phyloP scores from a whole-genome alignment of 768 basidiomycete genomes.

The Sporobolomyces pararoseus region DNA sequence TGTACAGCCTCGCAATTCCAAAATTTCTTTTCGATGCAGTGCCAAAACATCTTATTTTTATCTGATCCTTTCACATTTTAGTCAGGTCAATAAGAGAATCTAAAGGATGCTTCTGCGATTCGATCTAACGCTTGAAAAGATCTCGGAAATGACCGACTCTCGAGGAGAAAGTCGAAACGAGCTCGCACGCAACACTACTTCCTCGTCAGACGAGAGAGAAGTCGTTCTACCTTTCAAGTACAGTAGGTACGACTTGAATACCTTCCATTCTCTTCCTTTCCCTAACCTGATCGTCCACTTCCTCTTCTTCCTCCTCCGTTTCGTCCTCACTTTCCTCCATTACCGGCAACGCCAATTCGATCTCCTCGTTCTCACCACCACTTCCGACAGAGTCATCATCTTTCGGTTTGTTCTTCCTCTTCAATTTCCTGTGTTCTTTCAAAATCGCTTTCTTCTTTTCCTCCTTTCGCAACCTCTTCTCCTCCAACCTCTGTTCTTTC shows the following conservation, averaged over 20 bases:
- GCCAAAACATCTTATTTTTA: too few relatives aligned
- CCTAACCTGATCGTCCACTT: background rate
- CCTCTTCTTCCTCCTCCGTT: background rate
- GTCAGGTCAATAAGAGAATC: too few relatives aligned
- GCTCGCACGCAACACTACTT: too few relatives aligned
- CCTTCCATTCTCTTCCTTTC: conserved; percentile 13
- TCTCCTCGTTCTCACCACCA: background rate
- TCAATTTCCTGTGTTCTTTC: background rate
- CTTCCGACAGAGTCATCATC: conserved; percentile 7
- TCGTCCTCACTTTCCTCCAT: background rate
- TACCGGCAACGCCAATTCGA: conserved; percentile 18
- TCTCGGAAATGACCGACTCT: too few relatives aligned
- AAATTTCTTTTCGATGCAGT: too few relatives aligned
- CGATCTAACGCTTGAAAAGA: too few relatives aligned
- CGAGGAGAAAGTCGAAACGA: too few relatives aligned
- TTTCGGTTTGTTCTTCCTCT: background rate
- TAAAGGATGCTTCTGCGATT: too few relatives aligned
- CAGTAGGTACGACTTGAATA: conserved; percentile 4
- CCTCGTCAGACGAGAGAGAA: too few relatives aligned
- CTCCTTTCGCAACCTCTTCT: background rate
- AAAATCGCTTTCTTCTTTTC: background rate
- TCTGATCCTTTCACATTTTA: too few relatives aligned
- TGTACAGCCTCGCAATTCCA: too few relatives aligned
- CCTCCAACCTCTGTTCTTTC: background rate
- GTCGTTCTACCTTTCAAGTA: background rate